Base-by-base conservation (phyloP, 345 rosid genomes). In the Salix arbutifolia region DNA sequence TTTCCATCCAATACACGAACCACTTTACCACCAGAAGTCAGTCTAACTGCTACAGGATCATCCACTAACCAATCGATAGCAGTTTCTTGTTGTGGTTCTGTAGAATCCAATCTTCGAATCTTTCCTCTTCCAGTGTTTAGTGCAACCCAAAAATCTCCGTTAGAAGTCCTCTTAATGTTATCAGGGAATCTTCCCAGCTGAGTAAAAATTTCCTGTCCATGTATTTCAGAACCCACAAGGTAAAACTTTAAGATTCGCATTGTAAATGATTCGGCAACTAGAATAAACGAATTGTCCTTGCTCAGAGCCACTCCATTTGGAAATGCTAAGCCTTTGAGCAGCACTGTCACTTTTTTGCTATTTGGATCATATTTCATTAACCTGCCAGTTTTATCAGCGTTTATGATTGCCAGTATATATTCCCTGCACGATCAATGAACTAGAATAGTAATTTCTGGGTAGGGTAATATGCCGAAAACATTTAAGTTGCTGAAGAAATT, bases 291-390 rank as follows among this genome's bases (percentile, higher is more conserved):
- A 26, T 76, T 67, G 62, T 93, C 94, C 74, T 87, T 88, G 87
- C 93, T 90, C 72, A 93, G 71, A 3, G 94, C 88, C 11, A 90
- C 89, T 5, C 97, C 94, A 76, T 93, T 93, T 38, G 97, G 91
- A 72, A 93, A 86, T 38, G 93, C 88, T 38, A 93, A 79, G 76
- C 85, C 90, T 42, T 69, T 77, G 67, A 84, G 5, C 31, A 93
- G 69, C 25, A 91, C 91, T 1, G 83, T 80, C n/a, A 87, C 86
- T 77, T 89, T 81, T 69, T 89, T 89, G 84, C 82, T 88, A 11
- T 83, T 73, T 79, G 75, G 88, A 65, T 89, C 77, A 69, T 89
- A 93, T 80, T 88, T 90, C 80, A 93, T 48, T 78, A 93, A 76
- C 82, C 90, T 86, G 66, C 93, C 94, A 18, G 92, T 89, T 75